Base-by-base conservation (phyloP, 163 green algal species). In the Scenedesmus sp. region DNA sequence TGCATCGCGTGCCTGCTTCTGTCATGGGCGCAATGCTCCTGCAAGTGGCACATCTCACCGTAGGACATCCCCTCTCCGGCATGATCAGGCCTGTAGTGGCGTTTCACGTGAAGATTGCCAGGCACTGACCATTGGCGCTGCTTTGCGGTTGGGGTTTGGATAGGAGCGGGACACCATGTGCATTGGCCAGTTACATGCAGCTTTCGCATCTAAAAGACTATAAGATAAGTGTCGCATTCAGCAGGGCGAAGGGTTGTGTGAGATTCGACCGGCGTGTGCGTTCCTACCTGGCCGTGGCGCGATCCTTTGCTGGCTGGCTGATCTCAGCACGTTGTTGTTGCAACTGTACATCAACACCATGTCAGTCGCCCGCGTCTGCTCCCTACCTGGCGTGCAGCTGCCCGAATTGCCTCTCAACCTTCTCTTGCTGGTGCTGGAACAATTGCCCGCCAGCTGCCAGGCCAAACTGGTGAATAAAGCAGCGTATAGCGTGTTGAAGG, bases 381-480 rank as follows among this genome's bases (percentile, higher is more conserved):
- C 23, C 1, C 4, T 2, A 15, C 4, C 70, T 23, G 70, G 70
- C 70, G 23, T 79, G 70, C 70, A 79, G 70, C 70, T 79, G 23
- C 70, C 70, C 46, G 70, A 79, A 79, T 79, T 79, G 70, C 70
- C 70, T 79, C 70, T 79, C 70, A 79, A 79, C 70, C 70, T 79
- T 18, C 23, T 79, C 23, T 52, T 79, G 70, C 70, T 79, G 70
- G 70, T 79, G 70, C 46, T 79, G 70, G 70, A 79, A 18, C 70
- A 46, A 46, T 23, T 79, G 1, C 70, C 70, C 12, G 70, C 6
- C 70, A 79, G 70, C 23, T 79, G 70, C 70, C 70, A 79, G 20
- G 82, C 82, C 55, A 87, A 87, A 18, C 82, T 87, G 3, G 82
- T 87, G 5, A 87, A 73, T 20, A 87, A 87, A 66, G 82, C 82